A percentile compares a stretch with the other conserved stretches of the same genome.
phyloP scores from a whole-genome alignment of 805 yeast species.

The Hanseniaspora lachancei region DNA sequence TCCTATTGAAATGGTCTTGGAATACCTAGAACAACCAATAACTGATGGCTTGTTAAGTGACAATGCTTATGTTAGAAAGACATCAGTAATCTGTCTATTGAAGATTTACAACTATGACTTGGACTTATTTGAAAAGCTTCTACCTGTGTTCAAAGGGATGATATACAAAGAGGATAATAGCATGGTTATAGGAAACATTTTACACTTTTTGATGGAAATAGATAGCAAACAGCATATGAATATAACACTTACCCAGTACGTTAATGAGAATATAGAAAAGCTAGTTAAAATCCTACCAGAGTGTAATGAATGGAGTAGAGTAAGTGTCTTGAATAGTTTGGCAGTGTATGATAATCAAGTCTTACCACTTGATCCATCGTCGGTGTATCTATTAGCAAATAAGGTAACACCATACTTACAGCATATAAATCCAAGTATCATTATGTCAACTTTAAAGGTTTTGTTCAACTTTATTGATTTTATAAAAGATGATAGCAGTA shows the following conservation, averaged over 20 bases:
- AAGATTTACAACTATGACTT: conserved; percentile 75
- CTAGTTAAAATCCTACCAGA: conserved; percentile 79
- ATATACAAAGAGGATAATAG: conserved; percentile 74
- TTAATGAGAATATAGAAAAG: conserved; percentile 37
- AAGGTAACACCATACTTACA: conserved; percentile 88
- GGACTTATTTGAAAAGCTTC: conserved; percentile 56
- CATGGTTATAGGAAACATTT: conserved; percentile 93
- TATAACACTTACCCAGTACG: conserved; percentile 28
- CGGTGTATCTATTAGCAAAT: conserved; percentile 76
- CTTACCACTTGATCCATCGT: conserved; percentile 39
- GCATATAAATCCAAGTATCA: conserved; percentile 94
- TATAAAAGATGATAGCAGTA: conserved; percentile 29
- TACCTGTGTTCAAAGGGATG: conserved; percentile 40
- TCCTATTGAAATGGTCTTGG: conserved; percentile 87
- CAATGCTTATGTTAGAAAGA: conserved; percentile 92
- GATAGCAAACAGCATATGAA: conserved; percentile 23
- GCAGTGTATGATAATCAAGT: conserved; percentile 41
- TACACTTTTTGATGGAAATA: conserved; percentile 74
- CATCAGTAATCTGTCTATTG: conserved; percentile 95
- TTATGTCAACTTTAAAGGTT: conserved; percentile 69
- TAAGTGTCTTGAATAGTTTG: conserved; percentile 71
- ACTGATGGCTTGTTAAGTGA: conserved; percentile 77
- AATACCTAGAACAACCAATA: conserved; percentile 83
- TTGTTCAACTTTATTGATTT: conserved; percentile 54
- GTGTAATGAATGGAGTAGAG: conserved; percentile 98